Evolutionary conservation across 108 stramenopile species (phyloP).

Genomic region (Skeletonema tropicum): DNA sequence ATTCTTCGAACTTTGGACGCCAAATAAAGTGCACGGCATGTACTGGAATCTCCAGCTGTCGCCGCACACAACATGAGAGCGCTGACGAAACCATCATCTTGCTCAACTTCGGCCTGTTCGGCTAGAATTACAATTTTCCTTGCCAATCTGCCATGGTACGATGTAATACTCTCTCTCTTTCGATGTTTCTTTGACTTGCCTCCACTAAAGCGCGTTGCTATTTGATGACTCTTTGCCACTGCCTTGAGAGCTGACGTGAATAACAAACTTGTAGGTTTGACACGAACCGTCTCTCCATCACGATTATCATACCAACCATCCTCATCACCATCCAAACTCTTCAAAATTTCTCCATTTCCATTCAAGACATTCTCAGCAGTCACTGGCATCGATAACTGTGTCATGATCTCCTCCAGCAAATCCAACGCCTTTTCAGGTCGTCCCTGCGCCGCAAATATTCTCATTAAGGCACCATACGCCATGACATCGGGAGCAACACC

Average conservation of each 20-base stretch:
- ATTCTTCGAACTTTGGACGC: constrained; percentile 74
- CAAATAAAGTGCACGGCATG: constrained; percentile 81
- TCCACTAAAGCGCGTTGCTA: constrained; percentile 69
- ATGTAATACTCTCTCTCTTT: constrained; percentile 65
- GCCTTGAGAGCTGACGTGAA: constrained; percentile 79
- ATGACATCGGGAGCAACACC: constrained; percentile 81
- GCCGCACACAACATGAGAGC: constrained; percentile 85
- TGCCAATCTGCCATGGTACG: constrained; percentile 84
- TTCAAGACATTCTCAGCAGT: constrained; percentile 35
- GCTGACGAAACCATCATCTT: constrained; percentile 82
- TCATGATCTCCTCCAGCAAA: constrained; percentile 78
- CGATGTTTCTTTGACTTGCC: constrained; percentile 65
- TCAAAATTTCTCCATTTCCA: constrained; percentile 32
- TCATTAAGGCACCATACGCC: constrained; percentile 84
- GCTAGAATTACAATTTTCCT: constrained; percentile 74
- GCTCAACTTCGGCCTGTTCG: constrained; percentile 78
- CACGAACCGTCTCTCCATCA: constrained; percentile 58
- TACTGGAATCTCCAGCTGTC: constrained; percentile 82
- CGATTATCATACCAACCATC: constrained; percentile 49
- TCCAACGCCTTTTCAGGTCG: constrained; percentile 77
- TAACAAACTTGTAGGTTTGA: constrained; percentile 81
- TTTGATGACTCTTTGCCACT: constrained; percentile 73
- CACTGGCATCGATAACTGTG: constrained; percentile 45
- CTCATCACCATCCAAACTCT: constrained; percentile 44
- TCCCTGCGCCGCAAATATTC: constrained; percentile 76